Base-by-base conservation (phyloP, 2,329 filamentous ascomycete species). In the Berkeleyomyces basicola region DNA sequence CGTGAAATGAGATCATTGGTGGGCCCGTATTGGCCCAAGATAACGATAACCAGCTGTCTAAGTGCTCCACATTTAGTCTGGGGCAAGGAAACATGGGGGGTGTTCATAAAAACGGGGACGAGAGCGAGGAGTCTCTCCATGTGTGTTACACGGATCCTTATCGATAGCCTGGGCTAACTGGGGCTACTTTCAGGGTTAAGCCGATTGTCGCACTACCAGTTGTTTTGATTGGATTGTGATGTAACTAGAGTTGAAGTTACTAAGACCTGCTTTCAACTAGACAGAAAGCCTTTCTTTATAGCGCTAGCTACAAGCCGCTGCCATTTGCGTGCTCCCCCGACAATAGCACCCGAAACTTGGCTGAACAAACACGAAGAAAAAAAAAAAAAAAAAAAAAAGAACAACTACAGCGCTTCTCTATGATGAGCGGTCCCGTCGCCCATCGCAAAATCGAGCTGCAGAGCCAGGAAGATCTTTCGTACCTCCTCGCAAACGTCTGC, bases 391-490 rank as follows among this genome's bases (percentile, higher is more conserved):
- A 23, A 2, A 23, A 23, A 23, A 23, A 23, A 23, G 23, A 23
- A 23, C 4, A 58, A 39, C 53, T 16, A 23, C 14, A 23, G 14
- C 47, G 9, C 4, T 23, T 5, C 47, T 7, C 47, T 55, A 40
- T 61, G 47, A 75, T 75, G 73, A 70, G 72, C 66, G 68, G 71
- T 42, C 71, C 72, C 61, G 71, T 75, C 44, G 72, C 73, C 67
- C 83, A 90, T 73, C 84, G 88, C 71, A 86, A 84, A 74, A 87
- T 92, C 71, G 88, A 91, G 74, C 82, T 92, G 60, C 87, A 91
- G 74, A 80, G 81, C n/a, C 81, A 83, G 49, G 82, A 86, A 58
- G 88, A 92, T 73, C 78, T 91, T 42, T 74, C 79, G 63, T 88
- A 85, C 73, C 80, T 92, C 37, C 79, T 87, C 68, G 74, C 79